Percentiles rank a stretch among this genome's conserved stretches.
Evolutionary conservation across 805 yeast genomes (phyloP).

Genomic region (Jamesozyma rosinii): DNA sequence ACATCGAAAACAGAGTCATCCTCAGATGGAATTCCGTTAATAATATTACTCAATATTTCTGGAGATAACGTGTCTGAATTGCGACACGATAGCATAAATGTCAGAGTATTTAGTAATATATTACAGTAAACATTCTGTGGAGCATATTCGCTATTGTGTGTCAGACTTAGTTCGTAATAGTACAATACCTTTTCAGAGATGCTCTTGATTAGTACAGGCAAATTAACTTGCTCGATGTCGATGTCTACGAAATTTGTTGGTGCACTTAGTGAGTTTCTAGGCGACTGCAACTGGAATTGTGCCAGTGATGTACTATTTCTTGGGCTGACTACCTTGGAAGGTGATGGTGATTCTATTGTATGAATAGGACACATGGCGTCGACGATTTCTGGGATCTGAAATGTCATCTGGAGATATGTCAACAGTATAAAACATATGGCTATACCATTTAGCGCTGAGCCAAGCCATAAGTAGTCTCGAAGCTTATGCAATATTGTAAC

Average conservation of each 20-base stretch:
- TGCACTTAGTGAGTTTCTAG: constrained; percentile 36
- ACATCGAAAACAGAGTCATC: not conserved
- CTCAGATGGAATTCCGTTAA: constrained; percentile 29
- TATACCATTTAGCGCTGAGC: constrained; percentile 74
- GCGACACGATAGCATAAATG: constrained; percentile 47
- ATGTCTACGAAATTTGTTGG: constrained; percentile 8
- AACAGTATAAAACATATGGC: constrained; percentile 57
- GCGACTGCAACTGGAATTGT: constrained; percentile 38
- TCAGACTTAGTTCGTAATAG: constrained; percentile 44
- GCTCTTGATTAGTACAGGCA: constrained; percentile 33
- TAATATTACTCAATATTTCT: constrained; percentile 36
- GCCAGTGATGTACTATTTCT: constrained; percentile 23
- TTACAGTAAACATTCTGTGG: constrained; percentile 79
- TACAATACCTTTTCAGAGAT: constrained; percentile 34
- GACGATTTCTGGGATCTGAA: constrained; percentile 27
- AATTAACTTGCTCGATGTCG: constrained; percentile 15
- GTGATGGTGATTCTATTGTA: not conserved
- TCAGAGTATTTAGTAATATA: constrained; percentile 51
- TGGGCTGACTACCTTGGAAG: constrained; percentile 3
- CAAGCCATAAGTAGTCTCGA: constrained; percentile 81
- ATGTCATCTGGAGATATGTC: constrained; percentile 37
- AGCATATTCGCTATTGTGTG: constrained; percentile 60
- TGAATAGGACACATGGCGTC: constrained; percentile 27
- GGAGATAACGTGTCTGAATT: constrained; percentile 41
- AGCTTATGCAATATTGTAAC: constrained; percentile 46